phyloP scores from a whole-genome alignment of 352 stramenopile species.

The Pythium aristosporum region DNA sequence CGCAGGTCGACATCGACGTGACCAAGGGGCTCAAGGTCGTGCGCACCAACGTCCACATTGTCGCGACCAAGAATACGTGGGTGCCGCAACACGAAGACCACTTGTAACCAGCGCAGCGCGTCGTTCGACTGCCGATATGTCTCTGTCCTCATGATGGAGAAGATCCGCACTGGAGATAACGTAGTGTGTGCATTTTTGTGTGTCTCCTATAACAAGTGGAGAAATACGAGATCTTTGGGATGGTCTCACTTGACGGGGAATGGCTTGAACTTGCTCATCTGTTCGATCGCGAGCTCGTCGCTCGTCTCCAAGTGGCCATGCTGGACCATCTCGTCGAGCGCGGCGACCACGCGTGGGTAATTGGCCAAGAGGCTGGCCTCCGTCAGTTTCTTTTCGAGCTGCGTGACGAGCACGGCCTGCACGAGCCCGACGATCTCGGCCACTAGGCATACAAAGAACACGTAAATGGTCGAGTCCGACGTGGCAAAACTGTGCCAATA shows the following conservation, averaged over 20 bases:
- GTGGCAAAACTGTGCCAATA: not conserved
- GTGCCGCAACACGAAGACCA: slow-evolving; percentile 66
- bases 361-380: slow-evolving; percentile 54
- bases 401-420: slow-evolving; percentile 45
- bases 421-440: slow-evolving; percentile 54
- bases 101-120: slow-evolving; percentile 4
- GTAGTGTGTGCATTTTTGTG: slow-evolving; percentile 8
- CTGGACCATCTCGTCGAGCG: slow-evolving; percentile 69
- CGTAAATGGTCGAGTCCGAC: not conserved
- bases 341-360: slow-evolving; percentile 64
- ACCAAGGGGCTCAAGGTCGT: slow-evolving; percentile 75
- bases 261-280: slow-evolving; percentile 50
- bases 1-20: slow-evolving; percentile 72
- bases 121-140: not conserved
- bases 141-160: not conserved
- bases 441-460: slow-evolving; percentile 32
- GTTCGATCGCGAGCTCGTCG: slow-evolving; percentile 53
- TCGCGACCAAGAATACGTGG: slow-evolving; percentile 70
- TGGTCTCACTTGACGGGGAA: slow-evolving; percentile 38
- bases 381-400: slow-evolving; percentile 73
- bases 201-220: not conserved
- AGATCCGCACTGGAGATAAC: no score
- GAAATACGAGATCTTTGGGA: not conserved
- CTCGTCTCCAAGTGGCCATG: slow-evolving; percentile 51
- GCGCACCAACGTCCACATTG: slow-evolving; percentile 71